A percentile compares a stretch with the other conserved stretches of the same genome.
Conservation (phyloP, 2,329 filamentous ascomycete species). For the Pseudogymnoascus pannorum region DNA sequence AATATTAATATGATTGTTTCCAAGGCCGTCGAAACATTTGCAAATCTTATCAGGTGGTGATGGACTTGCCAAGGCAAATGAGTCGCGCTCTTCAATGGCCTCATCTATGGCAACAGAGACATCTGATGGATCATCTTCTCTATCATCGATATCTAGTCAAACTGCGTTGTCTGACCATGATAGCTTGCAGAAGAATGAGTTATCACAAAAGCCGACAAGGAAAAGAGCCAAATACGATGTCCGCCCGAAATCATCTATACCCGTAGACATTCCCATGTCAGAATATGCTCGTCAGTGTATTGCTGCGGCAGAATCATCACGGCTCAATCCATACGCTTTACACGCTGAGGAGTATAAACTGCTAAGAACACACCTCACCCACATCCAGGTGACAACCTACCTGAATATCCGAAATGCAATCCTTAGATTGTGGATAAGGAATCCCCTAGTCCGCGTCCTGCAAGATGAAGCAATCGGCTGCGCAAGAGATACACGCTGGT, state of each 20-base stretch:
- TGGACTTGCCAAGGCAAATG: constrained; percentile 25
- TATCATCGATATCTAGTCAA: constrained; percentile 53
- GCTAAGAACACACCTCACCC: constrained; percentile 73
- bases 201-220: constrained; percentile 24
- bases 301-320: constrained; percentile 77
- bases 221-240: constrained; percentile 46
- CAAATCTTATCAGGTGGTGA: constrained; percentile 1
- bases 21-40: constrained; percentile 9
- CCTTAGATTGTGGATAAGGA: constrained; percentile 78
- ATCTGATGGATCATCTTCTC: constrained; percentile 40
- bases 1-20: neutral
- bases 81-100: constrained; percentile 36
- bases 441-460: constrained; percentile 74
- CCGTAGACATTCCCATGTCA: constrained; percentile 59
- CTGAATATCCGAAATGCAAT: constrained; percentile 95
- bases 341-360: constrained; percentile 79
- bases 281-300: constrained; percentile 92
- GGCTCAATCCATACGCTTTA: constrained; percentile 81
- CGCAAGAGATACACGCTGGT: constrained; percentile 80
- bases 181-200: constrained; percentile 25
- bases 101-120: constrained; percentile 50
- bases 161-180: constrained; percentile 52
- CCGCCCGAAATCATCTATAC: constrained; percentile 76
- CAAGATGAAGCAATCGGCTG: constrained; percentile 84
- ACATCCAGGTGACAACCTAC: constrained; percentile 87